A percentile compares a stretch with the other conserved stretches of the same genome.
phyloP scores from a whole-genome alignment of 441 rosid species.

The Hypseocharis bilobata region DNA sequence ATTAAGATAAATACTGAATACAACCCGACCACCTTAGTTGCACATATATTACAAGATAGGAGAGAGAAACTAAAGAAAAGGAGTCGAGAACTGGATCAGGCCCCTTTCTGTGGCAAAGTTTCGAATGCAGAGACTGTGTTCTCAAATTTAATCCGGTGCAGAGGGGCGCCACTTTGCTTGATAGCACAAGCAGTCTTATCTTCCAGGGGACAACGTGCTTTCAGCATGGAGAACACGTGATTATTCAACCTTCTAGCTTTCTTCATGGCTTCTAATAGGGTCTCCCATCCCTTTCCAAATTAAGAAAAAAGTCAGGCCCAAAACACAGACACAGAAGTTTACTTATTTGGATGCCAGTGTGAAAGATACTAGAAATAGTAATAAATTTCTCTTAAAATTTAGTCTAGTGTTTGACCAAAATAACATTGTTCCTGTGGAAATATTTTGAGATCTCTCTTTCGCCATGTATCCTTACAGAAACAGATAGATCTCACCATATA shows the following conservation, averaged over 20 bases:
- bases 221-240: conserved; percentile 94
- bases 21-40: not conserved
- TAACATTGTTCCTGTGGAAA: too few species aligned
- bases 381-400: too few species aligned
- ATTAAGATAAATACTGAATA: too few species aligned
- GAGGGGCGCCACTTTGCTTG: conserved; percentile 92
- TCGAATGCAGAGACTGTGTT: conserved; percentile 95
- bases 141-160: conserved; percentile 84
- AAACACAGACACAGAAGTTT: too few species aligned
- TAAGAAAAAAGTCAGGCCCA: not conserved
- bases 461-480: too few species aligned
- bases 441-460: too few species aligned
- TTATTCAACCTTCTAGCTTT: conserved; percentile 90
- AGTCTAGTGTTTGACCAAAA: too few species aligned
- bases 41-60: not conserved
- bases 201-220: conserved; percentile 93
- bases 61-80: conserved; percentile 7
- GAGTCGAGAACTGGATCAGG: conserved; percentile 25
- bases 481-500: too few species aligned
- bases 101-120: conserved; percentile 86
- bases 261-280: conserved; percentile 82
- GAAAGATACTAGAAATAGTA: too few species aligned
- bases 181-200: conserved; percentile 93
- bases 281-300: conserved; percentile 76
- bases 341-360: too few species aligned